Percentiles rank a stretch among this genome's conserved stretches.
phyloP scores from a whole-genome alignment of 495 filamentous ascomycete species.

The Parathielavia appendiculata region DNA sequence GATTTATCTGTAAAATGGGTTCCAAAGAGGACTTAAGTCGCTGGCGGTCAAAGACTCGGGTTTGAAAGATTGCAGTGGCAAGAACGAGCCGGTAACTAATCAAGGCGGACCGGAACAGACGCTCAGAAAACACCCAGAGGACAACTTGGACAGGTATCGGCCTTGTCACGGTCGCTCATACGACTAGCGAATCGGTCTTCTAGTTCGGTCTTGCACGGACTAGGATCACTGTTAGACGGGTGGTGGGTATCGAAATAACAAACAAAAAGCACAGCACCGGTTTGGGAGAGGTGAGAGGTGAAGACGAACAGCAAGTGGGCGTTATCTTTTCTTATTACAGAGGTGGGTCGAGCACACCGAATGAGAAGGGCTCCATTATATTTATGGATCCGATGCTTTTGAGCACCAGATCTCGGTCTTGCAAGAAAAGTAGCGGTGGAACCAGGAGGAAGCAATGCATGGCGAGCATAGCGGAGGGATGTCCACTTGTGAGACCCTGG shows the following conservation, averaged over 20 bases:
- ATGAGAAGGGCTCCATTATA: constrained; percentile 6
- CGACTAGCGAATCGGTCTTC: neutral
- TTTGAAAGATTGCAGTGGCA: constrained; percentile 2
- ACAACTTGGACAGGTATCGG: neutral
- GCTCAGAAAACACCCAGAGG: neutral
- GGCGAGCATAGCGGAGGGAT: constrained; percentile 7
- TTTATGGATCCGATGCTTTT: constrained; percentile 14
- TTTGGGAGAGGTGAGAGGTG: neutral
- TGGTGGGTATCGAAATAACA: neutral
- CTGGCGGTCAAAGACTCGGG: neutral
- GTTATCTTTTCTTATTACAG: constrained; percentile 20
- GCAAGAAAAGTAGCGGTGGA: constrained; percentile 26
- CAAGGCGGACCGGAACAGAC: neutral
- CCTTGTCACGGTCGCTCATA: neutral
- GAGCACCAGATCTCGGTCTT: constrained; percentile 19
- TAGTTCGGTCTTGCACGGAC: neutral
- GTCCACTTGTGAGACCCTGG: constrained; percentile 18
- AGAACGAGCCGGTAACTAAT: neutral
- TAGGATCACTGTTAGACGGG: neutral
- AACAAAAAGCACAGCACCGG: neutral
- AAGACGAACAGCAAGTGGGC: neutral
- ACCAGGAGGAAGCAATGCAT: constrained; percentile 9
- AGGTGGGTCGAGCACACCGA: constrained; percentile 9
- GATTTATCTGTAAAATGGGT: neutral
- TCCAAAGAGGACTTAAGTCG: neutral